Evolutionary conservation across 208 protist species (phyloP), one percentile per base, ranked within the genome.

Genomic region (Crithidia brevicula): DNA sequence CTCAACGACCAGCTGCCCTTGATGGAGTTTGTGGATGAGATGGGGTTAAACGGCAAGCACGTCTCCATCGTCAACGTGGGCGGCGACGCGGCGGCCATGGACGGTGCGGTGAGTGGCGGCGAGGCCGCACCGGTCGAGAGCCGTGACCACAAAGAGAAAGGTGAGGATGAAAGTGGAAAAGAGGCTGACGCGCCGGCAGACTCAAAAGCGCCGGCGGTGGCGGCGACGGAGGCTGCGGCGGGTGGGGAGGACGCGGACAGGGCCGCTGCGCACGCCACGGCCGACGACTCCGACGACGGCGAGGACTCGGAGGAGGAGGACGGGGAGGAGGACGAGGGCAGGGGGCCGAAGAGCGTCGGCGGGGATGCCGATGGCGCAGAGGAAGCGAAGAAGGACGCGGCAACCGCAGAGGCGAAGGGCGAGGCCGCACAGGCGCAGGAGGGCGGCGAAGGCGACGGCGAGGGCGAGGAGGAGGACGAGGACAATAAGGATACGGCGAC

Each of bases 1-100:
- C 84, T 95, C 30, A 78, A 93, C 43, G 75, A 86, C 40, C 86
- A 88, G 58, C 83, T 82, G 47, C 81, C 83, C 42, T 74, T 95
- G 51, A 73, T 93, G 51, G 83, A 88, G 51, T 82, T 82, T 45
- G 75, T 91, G 30, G 87, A 92, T 16, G 85, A 92, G 46, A 67
- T 93, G 57, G 75, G 83, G 18, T 53, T 69, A 5, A 42, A 54
- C 54, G 56, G 59, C 15, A 65, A 79, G 60, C 52, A 65, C 42
- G 27, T 61, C 43, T 4, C 42, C 49, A 31, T 47, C 34, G 20
- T 22, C 13, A 65, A 28, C 47, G 53, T 23, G 11, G 51, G 50
- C 43, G 62, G 49, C 30, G 72, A 69, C 11, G 65, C 40, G 16
- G 68, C 53, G 18, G 45, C 61, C 20, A 36, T 31, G 27, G 38